Evolutionary conservation across 768 basidiomycete genomes (phyloP).

Genomic region (Tulasnella sp.): DNA sequence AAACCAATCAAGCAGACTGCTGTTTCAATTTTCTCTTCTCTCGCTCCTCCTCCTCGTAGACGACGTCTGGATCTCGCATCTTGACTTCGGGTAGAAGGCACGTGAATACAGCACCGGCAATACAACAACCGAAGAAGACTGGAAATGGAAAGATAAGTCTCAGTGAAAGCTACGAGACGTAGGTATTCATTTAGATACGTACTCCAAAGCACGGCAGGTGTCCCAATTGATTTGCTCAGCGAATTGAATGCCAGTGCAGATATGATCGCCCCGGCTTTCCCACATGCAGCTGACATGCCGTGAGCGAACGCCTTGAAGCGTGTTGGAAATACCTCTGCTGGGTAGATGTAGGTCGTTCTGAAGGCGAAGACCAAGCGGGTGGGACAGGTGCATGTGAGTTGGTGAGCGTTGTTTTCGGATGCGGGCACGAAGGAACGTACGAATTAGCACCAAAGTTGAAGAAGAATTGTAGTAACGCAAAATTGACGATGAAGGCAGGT

Average conservation of each 20-base stretch:
- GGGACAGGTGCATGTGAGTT: no score
- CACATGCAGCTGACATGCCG: slow-evolving; percentile 63
- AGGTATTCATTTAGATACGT: slow-evolving; percentile 27
- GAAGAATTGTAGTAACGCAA: slow-evolving; percentile 66
- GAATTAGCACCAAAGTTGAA: slow-evolving; percentile 76
- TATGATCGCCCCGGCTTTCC: slow-evolving; percentile 71
- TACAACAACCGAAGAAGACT: neutral
- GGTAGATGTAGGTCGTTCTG: slow-evolving; percentile 57
- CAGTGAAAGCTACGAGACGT: neutral
- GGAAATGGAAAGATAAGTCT: neutral
- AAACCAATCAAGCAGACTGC: neutral
- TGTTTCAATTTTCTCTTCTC: neutral
- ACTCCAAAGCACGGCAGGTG: slow-evolving; percentile 65
- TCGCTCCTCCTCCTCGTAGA: neutral
- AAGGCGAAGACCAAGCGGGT: slow-evolving; percentile 45
- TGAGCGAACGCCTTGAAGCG: slow-evolving; percentile 65
- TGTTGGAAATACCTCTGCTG: slow-evolving; percentile 75
- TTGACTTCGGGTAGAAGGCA: neutral
- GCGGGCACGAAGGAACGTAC: slow-evolving; percentile 36
- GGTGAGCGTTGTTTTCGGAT: no score
- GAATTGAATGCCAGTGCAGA: slow-evolving; percentile 58
- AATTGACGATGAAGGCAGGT: slow-evolving; percentile 59
- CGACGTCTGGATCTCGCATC: neutral
- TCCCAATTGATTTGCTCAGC: slow-evolving; percentile 55
- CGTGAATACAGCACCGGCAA: neutral